phyloP scores from a whole-genome alignment of 495 filamentous ascomycete genomes.

The Xylaria grammica region DNA sequence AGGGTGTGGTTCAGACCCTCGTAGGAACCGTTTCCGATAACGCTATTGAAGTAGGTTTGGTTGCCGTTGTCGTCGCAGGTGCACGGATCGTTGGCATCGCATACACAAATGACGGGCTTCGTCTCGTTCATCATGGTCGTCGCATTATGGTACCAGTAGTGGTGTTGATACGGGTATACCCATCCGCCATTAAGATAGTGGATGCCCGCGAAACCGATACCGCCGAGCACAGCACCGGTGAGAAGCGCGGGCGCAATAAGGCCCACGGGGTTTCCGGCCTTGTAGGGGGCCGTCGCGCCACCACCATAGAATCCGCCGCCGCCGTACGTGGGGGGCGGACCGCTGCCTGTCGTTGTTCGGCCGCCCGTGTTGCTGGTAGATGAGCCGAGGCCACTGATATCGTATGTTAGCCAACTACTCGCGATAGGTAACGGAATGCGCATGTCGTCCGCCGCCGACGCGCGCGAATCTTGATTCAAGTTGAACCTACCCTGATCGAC shows the following conservation, averaged over 20 bases:
- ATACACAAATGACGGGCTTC: conserved; percentile 75
- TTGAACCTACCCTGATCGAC: conserved; percentile 11
- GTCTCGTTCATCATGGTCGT: conserved; percentile 66
- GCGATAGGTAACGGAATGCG: not conserved
- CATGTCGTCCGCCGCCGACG: not conserved
- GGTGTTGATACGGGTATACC: conserved; percentile 67
- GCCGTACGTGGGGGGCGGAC: conserved; percentile 63
- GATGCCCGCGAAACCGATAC: conserved; percentile 60
- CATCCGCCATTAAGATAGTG: conserved; percentile 70
- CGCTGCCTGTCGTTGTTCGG: conserved; percentile 67
- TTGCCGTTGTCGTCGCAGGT: conserved; percentile 76
- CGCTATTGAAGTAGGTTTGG: conserved; percentile 58
- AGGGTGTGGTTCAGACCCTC: conserved; percentile 64
- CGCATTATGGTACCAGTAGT: conserved; percentile 67
- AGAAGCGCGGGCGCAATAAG: conserved; percentile 64
- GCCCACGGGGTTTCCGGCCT: conserved; percentile 54
- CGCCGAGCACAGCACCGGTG: conserved; percentile 58
- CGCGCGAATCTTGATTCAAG: not conserved
- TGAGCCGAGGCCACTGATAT: conserved; percentile 27
- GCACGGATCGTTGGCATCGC: conserved; percentile 71
- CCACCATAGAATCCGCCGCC: conserved; percentile 79
- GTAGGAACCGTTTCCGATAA: conserved; percentile 71
- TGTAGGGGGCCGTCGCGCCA: conserved; percentile 73
- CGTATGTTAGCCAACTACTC: conserved; percentile 2
- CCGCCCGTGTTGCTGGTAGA: conserved; percentile 65